Evolutionary conservation across 495 filamentous ascomycete genomes (phyloP).

Genomic region (Trypethelium eluteriae): DNA sequence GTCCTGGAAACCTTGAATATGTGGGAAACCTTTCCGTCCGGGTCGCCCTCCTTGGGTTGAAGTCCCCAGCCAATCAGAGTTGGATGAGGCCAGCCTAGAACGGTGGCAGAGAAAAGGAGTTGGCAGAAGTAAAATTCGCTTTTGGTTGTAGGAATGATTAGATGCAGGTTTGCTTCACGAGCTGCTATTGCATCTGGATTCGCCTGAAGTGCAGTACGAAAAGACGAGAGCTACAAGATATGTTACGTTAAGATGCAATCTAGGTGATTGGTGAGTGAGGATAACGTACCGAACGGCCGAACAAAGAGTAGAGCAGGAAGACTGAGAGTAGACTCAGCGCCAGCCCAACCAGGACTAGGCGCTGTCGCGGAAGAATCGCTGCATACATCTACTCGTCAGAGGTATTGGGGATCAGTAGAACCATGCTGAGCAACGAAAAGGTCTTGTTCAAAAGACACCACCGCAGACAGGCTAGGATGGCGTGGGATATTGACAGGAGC

Average conservation of each 20-base stretch:
- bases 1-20: conserved; percentile 41
- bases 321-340: conserved; percentile 2
- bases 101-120: conserved; percentile 51
- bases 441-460: background rate
- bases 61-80: conserved; percentile 27
- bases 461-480: background rate
- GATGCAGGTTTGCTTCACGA: conserved; percentile 42
- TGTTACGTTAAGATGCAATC: background rate
- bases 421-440: background rate
- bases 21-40: conserved; percentile 35
- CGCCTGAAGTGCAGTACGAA: background rate
- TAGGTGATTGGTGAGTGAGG: background rate
- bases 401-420: background rate
- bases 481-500: background rate
- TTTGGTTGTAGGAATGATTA: conserved; percentile 48
- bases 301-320: background rate
- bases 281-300: conserved; percentile 3
- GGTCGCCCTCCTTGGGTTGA: conserved; percentile 21
- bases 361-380: conserved; percentile 1
- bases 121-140: conserved; percentile 51
- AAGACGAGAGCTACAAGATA: background rate
- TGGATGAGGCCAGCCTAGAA: conserved; percentile 55
- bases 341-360: conserved; percentile 1
- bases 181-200: conserved; percentile 12
- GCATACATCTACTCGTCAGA: background rate